Evolutionary conservation across 1,284 basidiomycete genomes (phyloP), one percentile per base, ranked within the genome.

Genomic region (Anthracocystis walkeri): DNA sequence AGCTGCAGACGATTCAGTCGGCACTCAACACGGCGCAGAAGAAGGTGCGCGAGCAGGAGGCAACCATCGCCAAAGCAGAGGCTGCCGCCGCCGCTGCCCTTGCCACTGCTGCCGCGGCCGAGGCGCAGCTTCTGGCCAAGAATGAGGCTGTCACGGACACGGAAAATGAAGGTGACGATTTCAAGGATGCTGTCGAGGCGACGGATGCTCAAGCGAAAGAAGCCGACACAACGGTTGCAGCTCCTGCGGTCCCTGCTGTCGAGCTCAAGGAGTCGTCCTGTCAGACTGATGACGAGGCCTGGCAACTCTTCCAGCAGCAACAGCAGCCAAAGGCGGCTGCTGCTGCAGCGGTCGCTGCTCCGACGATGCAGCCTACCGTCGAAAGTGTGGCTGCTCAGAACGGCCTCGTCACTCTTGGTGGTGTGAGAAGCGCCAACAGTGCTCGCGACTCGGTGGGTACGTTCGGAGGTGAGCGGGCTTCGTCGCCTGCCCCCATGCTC

Each of bases 201-300:
- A 38, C 35, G n/a, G 54, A 65, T 10, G 58, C 27, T 49, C 40
- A 40, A 10, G 11, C 40, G 0, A 5, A 25, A 18, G 71, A 64
- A 4, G 42, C 38, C n/a, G 48, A 33, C 11, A 48, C 67, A 27
- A 53, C 48, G 23, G 45, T 60, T 16, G 77, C 57, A 0, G 29
- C 59, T 41, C 41, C 67, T 12, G 60, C 62, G 27, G 48, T 25
- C 16, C 48, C 48, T 3, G 56, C 60, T 7, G 65, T 68, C 38
- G 78, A 81, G 41, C 59, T 74, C 29, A 75, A 67, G 50, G 79
- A 81, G 31, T 61, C 58, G 7, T 65, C 66, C 2, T 75, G 67
- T 35, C 79, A 81, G 60, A 81, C 79, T 10, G 77, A 81, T 62
- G 77, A 81, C 40, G 59, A 62, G 33, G 55, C 69, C 7, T 79